Evolutionary conservation across 441 rosid genomes (phyloP).

Genomic region (Erodium texanum): DNA sequence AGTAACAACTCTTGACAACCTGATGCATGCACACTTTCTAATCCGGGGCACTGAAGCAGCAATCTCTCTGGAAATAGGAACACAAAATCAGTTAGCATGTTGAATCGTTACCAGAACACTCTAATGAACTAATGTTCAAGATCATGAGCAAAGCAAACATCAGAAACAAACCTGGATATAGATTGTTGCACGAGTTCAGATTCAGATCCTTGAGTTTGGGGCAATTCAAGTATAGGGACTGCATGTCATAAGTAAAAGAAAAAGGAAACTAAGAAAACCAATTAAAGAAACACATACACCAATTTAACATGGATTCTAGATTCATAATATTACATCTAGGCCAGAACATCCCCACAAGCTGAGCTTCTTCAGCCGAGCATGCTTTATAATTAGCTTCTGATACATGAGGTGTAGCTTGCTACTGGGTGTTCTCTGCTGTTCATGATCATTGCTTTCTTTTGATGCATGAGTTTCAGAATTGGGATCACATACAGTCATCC

Average conservation of each 20-base stretch:
- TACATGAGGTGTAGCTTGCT: constrained; percentile 47
- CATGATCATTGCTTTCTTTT: constrained; percentile 32
- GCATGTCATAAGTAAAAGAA: constrained; percentile 25
- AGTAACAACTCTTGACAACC: constrained; percentile 60
- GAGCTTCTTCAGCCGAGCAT: constrained; percentile 61
- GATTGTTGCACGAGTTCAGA: constrained; percentile 63
- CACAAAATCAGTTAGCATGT: neutral
- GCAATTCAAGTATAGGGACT: constrained; percentile 81
- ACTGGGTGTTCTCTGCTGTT: constrained; percentile 34
- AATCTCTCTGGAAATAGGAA: constrained; percentile 42
- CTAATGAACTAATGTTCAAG: neutral
- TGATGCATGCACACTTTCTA: constrained; percentile 65
- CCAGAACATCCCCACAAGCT: constrained; percentile 98
- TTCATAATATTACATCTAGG: constrained; percentile 59
- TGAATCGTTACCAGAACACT: neutral
- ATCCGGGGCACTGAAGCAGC: constrained; percentile 75
- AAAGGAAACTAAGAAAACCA: constrained; percentile 8
- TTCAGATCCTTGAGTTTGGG: constrained; percentile 83
- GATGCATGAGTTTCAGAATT: constrained; percentile 27
- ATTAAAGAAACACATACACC: neutral
- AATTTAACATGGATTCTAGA: neutral
- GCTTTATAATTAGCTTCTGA: constrained; percentile 88
- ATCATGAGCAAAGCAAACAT: too few relatives aligned
- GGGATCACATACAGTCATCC: constrained; percentile 76
- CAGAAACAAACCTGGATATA: constrained; percentile 52